Evolutionary conservation across 2,329 filamentous ascomycete genomes (phyloP).

Genomic region (Arthrobotrys conoides): DNA sequence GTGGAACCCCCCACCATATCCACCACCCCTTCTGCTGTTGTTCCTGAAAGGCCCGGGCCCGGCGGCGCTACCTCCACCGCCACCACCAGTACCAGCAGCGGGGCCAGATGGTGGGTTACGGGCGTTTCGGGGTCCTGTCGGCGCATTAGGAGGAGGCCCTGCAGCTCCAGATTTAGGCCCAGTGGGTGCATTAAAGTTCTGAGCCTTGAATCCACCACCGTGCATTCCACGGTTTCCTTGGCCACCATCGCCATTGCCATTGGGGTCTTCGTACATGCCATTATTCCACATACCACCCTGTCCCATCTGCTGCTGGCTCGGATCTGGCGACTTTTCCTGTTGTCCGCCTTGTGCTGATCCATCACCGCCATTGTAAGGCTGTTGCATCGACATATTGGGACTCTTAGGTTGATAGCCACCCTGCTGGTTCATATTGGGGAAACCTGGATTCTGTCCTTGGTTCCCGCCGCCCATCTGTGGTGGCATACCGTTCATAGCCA

Average conservation of each 20-base stretch:
- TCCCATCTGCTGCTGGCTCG: conserved; percentile 60
- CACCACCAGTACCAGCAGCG: conserved; percentile 29
- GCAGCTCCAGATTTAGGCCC: conserved; percentile 68
- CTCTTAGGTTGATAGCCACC: conserved; percentile 66
- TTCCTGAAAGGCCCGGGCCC: conserved; percentile 41
- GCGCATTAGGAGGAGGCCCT: conserved; percentile 81
- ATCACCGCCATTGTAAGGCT: conserved; percentile 64
- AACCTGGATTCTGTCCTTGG: conserved; percentile 70
- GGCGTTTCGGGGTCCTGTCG: conserved; percentile 91
- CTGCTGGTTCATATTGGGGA: conserved; percentile 68
- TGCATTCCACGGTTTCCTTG: conserved; percentile 53
- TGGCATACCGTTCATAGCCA: conserved; percentile 68
- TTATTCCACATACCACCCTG: conserved; percentile 62
- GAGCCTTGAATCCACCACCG: conserved; percentile 66
- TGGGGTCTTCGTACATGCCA: conserved; percentile 59
- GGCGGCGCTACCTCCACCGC: conserved; percentile 25
- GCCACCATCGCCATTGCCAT: conserved; percentile 34
- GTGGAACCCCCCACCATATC: conserved; percentile 46
- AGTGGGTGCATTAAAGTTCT: conserved; percentile 65
- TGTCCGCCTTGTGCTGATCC: conserved; percentile 65
- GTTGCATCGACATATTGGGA: conserved; percentile 67
- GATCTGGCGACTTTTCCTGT: conserved; percentile 44
- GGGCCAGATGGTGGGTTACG: conserved; percentile 68
- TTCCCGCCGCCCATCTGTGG: conserved; percentile 59
- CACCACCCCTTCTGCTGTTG: conserved; percentile 26